Conservation (phyloP, 2,329 filamentous ascomycete species). For the Fusarium pseudoanthophilum region DNA sequence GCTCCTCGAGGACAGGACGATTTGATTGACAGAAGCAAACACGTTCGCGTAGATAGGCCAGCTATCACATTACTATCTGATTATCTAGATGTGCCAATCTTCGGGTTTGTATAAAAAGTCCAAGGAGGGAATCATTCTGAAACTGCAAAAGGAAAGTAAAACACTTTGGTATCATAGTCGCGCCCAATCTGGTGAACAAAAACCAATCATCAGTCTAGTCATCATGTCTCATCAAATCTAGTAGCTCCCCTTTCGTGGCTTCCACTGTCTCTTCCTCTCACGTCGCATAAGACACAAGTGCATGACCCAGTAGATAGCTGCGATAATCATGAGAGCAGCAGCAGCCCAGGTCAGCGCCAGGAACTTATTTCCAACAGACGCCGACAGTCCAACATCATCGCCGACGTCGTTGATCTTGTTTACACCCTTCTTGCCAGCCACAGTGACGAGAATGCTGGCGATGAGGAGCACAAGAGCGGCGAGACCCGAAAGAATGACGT, state of each 20-base stretch:
- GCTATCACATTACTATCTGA: constrained; percentile 37
- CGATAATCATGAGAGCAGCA: constrained; percentile 56
- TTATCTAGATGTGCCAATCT: constrained; percentile 12
- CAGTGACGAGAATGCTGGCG: constrained; percentile 57
- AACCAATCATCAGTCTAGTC: constrained; percentile 27
- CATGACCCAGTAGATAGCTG: constrained; percentile 55
- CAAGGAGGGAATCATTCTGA: constrained; percentile 6
- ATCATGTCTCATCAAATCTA: constrained; percentile 23
- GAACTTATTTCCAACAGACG: constrained; percentile 56
- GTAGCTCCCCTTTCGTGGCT: constrained; percentile 46
- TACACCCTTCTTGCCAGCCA: constrained; percentile 54
- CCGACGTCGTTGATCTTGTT: constrained; percentile 56
- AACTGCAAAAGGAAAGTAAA: constrained; percentile 18
- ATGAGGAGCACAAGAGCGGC: constrained; percentile 53
- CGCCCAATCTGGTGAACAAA: constrained; percentile 7
- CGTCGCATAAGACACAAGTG: constrained; percentile 48
- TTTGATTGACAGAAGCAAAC: neutral
- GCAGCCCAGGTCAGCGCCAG: constrained; percentile 60
- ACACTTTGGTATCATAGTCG: constrained; percentile 38
- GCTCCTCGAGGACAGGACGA: neutral
- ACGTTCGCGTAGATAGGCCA: constrained; percentile 17
- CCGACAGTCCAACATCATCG: constrained; percentile 57
- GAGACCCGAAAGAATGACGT: constrained; percentile 52
- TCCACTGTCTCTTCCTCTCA: constrained; percentile 43
- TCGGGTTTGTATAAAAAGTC: neutral